Evolutionary conservation across 768 basidiomycete genomes (phyloP).

Genomic region (Trametopsis cervina): DNA sequence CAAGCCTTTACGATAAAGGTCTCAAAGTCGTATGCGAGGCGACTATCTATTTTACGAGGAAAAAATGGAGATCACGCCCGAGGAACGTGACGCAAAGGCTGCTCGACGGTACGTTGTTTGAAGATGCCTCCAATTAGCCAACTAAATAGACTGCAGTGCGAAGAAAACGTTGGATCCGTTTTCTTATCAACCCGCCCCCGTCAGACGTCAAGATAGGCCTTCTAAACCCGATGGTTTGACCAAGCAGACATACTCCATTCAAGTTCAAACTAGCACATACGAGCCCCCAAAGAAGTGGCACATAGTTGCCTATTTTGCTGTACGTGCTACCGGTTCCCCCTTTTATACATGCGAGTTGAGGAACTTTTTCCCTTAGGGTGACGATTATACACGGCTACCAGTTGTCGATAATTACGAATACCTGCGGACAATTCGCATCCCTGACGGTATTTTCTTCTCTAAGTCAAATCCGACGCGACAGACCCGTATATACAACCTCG

Average conservation of each 20-base stretch:
- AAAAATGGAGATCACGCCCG: constrained; percentile 73
- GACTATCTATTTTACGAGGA: constrained; percentile 83
- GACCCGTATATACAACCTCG: constrained; percentile 20
- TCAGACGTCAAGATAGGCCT: constrained; percentile 69
- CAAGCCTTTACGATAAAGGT: constrained; percentile 36
- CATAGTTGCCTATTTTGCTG: constrained; percentile 77
- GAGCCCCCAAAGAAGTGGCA: constrained; percentile 69
- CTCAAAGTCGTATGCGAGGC: constrained; percentile 78
- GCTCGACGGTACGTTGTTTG: constrained; percentile 53
- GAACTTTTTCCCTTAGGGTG: constrained; percentile 45
- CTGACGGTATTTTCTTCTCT: constrained; percentile 67
- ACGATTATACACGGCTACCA: constrained; percentile 63
- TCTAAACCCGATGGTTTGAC: constrained; percentile 77
- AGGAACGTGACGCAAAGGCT: constrained; percentile 73
- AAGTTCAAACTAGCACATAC: constrained; percentile 56
- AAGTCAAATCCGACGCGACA: constrained; percentile 33
- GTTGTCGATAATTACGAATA: constrained; percentile 72
- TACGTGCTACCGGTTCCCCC: no score
- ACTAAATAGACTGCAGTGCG: constrained; percentile 31
- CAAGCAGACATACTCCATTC: constrained; percentile 80
- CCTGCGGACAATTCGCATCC: constrained; percentile 58
- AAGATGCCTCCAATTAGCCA: neutral
- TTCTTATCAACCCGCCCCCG: constrained; percentile 48
- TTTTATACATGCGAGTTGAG: no score
- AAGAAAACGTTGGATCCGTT: constrained; percentile 55